Evolutionary conservation across 345 rosid genomes (phyloP), one percentile per base, ranked within the genome.

Genomic region (Heritiera littoralis): DNA sequence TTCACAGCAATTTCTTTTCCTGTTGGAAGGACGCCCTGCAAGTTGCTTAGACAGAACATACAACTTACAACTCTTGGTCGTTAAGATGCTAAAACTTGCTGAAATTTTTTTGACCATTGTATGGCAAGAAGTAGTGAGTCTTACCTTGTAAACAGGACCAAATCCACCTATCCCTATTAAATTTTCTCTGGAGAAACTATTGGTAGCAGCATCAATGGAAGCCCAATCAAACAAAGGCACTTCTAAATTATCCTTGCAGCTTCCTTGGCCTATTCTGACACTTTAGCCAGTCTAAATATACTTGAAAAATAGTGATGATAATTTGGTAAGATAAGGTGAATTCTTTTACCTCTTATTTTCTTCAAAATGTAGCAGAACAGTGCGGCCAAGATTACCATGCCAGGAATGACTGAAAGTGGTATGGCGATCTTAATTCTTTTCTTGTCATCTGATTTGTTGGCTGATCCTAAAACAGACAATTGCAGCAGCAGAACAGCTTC

Each of bases 91-190:
- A 51, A 51, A 51, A 14, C 17, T 5, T 0, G 6, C 7, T 54
- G n/a, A 54, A 54, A 54, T 6, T 54, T 61, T 28, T 28, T 40
- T 28, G 40, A 4, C 7, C 38, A 3, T 30, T n/a, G 7, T 3
- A 30, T 28, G 67, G 40, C 7, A 28, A 23, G 1, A n/a, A 20
- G 30, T n/a, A 61, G 3, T 11, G 6, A 30, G 6, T 30, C 8
- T 63, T 63, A 58, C 63, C 63, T 58, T 58, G 63, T 58, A 58
- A 58, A 58, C 63, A n/a, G 63, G 4, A 58, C 63, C 67, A 32
- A 63, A 63, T 20, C 67, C 67, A 28, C 67, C 67, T 4, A 30
- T 11, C 10, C 67, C 67, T 6, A 63, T 12, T 12, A 32, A 63
- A 10, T 63, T 63, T 30, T 63, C 15, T 3, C 5, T 1, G 15